phyloP scores from a whole-genome alignment of 495 filamentous ascomycete genomes.

The Evernia prunastri region DNA sequence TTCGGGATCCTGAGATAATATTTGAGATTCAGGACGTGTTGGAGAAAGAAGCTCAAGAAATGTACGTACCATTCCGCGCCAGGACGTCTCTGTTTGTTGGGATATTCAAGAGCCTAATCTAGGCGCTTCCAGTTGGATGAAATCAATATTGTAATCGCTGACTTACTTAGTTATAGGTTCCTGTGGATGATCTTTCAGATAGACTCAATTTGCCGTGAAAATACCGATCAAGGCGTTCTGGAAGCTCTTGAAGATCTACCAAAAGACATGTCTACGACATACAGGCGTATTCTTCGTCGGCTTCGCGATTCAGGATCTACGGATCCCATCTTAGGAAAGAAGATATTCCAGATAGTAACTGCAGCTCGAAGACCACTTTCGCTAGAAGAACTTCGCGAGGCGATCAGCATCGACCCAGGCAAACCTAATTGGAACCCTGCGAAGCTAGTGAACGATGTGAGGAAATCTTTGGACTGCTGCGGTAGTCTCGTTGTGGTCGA shows the following conservation, averaged over 20 bases:
- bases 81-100: too few relatives aligned
- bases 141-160: not conserved
- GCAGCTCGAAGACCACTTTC: conserved; percentile 23
- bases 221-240: conserved; percentile 24
- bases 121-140: too few relatives aligned
- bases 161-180: conserved; percentile 23
- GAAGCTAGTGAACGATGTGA: conserved; percentile 14
- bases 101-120: too few relatives aligned
- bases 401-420: conserved; percentile 20
- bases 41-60: conserved; percentile 1
- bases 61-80: not conserved
- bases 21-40: conserved; percentile 10
- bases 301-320: not conserved
- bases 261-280: conserved; percentile 18
- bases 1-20: conserved; percentile 1
- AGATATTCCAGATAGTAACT: conserved; percentile 23
- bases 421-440: conserved; percentile 11
- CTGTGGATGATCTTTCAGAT: conserved; percentile 32
- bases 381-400: conserved; percentile 24
- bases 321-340: conserved; percentile 3
- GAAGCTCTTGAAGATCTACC: conserved; percentile 25
- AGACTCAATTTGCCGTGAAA: conserved; percentile 25
- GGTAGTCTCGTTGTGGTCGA: conserved; percentile 24
- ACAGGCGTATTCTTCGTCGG: conserved; percentile 16
- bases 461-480: conserved; percentile 19